Base-by-base conservation (phyloP, 208 protist genomes). In the Phytomonas sp. region DNA sequence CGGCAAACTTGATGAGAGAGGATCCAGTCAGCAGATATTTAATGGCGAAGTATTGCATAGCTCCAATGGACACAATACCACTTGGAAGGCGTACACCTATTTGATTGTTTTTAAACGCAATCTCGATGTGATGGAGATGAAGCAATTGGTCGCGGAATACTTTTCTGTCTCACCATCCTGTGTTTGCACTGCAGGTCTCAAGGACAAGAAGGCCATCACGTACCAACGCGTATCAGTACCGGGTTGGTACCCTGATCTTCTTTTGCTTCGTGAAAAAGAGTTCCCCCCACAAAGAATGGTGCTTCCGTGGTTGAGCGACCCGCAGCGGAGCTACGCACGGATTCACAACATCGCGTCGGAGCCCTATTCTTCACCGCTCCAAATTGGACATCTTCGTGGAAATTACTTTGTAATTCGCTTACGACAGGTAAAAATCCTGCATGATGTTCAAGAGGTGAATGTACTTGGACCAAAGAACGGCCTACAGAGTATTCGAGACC, bases 181-280 rank as follows among this genome's bases (percentile, higher is more conserved):
- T n/a, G 83, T 98, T 11, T 83, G 81, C 45, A 83, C 86, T 3
- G 95, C 96, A 0, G 96, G 96, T 60, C 89, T 97, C 71, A 98
- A 98, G 71, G 96, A 98, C 72, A 93, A 94, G 72, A 77, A 80
- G 56, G 94, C 79, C 23, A 67, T 97, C 67, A 97, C 96, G 11
- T 82, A 78, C 56, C 96, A 98, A 76, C 79, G 81, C 29, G 76
- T 87, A 64, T 94, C 91, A 29, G 78, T 89, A 29, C 87, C 81
- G 10, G 6, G 60, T 56, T 56, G 45, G 45, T 56, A 19, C 45
- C 19, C 45, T 6, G 19, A 56, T 56, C 19, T 56, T 56, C 45
- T 56, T 56, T 56, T 6, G 2, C 19, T 19, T 19, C 16, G 26
- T 4, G 45, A 56, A 56, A 23, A 12, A 11, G 19, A 56, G 10